Conservation (phyloP, 179 eudicot genomes). For the Gypsophila paniculata region DNA sequence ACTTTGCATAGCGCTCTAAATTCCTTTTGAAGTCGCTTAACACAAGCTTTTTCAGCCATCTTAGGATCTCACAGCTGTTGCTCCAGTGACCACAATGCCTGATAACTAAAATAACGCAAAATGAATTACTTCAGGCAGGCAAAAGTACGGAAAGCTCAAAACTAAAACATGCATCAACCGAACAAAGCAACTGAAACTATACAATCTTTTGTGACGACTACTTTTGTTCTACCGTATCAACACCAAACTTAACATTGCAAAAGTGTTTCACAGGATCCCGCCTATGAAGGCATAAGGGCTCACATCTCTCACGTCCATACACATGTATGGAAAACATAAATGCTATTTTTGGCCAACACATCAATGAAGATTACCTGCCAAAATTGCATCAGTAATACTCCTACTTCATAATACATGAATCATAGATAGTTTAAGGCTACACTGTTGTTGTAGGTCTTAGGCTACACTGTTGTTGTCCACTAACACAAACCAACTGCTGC, state of each 20-base stretch:
- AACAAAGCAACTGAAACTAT: neutral
- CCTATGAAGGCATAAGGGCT: neutral
- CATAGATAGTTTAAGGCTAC: neutral
- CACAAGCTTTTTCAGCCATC: slow-evolving; percentile 95
- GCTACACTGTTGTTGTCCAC: neutral
- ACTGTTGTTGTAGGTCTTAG: too few relatives aligned
- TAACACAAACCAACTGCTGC: neutral
- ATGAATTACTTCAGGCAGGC: neutral
- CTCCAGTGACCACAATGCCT: slow-evolving; percentile 6
- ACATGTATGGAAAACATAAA: neutral
- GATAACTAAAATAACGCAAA: neutral
- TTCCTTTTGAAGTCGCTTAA: slow-evolving; percentile 94
- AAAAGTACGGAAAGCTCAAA: neutral
- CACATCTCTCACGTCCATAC: neutral
- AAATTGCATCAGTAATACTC: neutral
- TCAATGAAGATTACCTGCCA: neutral
- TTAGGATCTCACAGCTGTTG: slow-evolving; percentile 13
- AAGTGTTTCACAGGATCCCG: neutral
- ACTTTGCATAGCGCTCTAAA: slow-evolving; percentile 88
- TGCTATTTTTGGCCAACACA: neutral
- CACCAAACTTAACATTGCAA: neutral
- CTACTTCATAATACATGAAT: neutral
- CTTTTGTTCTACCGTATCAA: neutral
- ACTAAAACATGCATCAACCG: neutral
- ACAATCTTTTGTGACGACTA: neutral